Base-by-base conservation (phyloP, 495 filamentous ascomycete species). In the Margaritispora aquatica region DNA sequence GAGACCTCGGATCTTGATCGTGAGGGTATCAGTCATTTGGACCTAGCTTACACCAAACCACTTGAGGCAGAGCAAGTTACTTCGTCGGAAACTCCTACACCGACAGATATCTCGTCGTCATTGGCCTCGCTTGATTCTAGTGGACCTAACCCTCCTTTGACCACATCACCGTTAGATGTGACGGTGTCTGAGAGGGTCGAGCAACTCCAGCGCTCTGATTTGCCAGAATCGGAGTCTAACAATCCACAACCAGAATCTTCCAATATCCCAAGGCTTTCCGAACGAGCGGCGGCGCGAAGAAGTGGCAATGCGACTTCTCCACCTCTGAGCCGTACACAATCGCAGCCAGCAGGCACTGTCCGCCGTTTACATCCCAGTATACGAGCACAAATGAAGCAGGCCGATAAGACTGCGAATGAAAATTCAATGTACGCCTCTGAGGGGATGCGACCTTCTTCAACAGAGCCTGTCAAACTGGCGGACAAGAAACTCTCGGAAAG, bases 401-500 rank as follows among this genome's bases (percentile, higher is more conserved):
- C 38, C 10, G 66, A 68, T 9, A 59, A 57, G 20, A 24, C 19
- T 7, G 21, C 26, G 9, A 55, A 29, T 36, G 60, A 63, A 7
- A 54, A 21, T 11, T n/a, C 19, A 2, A 44, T 17, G 1, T 20
- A 22, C 11, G 10, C 47, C 19, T 23, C 60, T 26, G 63, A 66
- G 54, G 20, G 27, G 7, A 21, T 60, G 13, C 54, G 58, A 36
- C 8, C 60, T 19, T 57, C 64, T 15, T 54, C 59, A 19, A 66
- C 55, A 10, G 63, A 64, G 21, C 63, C 58, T 13, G 56, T 57
- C 2, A 75, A 78, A 48, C 72, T 80, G 46, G 69, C 74, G 1
- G 90, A 94, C 41, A 92, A 87, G 69, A 91, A 88, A 65, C 70
- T 92, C 2, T 78, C 80, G 2, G 87, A 88, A 34, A 80, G 87